phyloP scores from a whole-genome alignment of 768 basidiomycete genomes.

The Rubroboletus pulcherrimus region DNA sequence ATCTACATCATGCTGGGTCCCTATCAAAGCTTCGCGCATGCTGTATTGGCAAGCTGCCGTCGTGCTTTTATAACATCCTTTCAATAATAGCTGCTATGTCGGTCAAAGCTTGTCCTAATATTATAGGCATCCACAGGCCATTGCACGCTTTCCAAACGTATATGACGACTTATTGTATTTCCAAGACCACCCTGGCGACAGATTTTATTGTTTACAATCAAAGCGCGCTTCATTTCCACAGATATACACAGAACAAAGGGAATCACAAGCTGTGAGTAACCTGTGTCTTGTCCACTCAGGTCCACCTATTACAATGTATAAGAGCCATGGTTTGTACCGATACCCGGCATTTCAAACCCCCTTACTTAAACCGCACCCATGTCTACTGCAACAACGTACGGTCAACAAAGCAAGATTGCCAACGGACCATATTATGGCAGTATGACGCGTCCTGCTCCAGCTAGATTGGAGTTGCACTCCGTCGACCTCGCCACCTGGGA shows the following conservation, averaged over 20 bases:
- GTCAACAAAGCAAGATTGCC: slow-evolving; percentile 3
- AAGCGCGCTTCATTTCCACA: slow-evolving; percentile 6
- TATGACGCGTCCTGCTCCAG: neutral
- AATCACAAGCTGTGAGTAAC: slow-evolving; percentile 12
- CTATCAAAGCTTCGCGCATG: neutral
- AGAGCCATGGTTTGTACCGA: slow-evolving; percentile 1
- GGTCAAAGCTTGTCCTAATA: neutral
- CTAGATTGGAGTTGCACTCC: slow-evolving; percentile 6
- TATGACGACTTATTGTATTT: slow-evolving; percentile 4
- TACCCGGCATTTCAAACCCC: neutral
- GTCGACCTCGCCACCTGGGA: slow-evolving; percentile 29
- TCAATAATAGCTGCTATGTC: neutral
- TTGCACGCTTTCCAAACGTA: neutral
- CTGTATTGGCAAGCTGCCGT: neutral
- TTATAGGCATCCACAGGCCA: neutral
- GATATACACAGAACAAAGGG: slow-evolving; percentile 15
- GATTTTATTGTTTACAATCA: slow-evolving; percentile 12
- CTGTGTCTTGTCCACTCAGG: slow-evolving; percentile 12
- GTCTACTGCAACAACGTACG: neutral
- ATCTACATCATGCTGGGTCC: neutral
- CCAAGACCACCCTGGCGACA: neutral
- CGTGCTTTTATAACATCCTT: neutral
- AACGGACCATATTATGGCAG: neutral
- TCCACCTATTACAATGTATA: slow-evolving; percentile 11
- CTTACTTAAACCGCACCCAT: neutral